Evolutionary conservation across 2,329 filamentous ascomycete genomes (phyloP).

Genomic region (Massarina eburnea): DNA sequence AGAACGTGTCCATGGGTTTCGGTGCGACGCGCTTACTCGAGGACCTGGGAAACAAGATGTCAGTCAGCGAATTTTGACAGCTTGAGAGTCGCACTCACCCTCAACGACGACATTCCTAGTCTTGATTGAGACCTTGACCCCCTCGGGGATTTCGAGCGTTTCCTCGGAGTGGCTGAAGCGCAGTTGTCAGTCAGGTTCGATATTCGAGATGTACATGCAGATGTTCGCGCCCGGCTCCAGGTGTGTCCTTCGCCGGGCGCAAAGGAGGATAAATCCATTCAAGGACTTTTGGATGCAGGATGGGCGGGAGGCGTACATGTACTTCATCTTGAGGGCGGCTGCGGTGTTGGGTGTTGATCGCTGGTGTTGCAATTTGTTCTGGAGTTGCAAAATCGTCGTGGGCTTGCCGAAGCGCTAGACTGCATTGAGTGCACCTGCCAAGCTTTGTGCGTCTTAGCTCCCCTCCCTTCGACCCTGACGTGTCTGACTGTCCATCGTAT

Average conservation of each 20-base stretch:
- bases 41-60: constrained; percentile 25
- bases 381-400: constrained; percentile 14
- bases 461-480: constrained; percentile 1
- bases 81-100: constrained; percentile 66
- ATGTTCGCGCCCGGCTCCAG: constrained; percentile 11
- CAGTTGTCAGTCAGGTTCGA: constrained; percentile 33
- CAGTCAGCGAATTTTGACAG: constrained; percentile 14
- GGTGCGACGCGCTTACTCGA: constrained; percentile 29
- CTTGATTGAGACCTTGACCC: constrained; percentile 98
- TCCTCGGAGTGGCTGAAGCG: constrained; percentile 77
- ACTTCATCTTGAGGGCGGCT: constrained; percentile 81
- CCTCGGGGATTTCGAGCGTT: constrained; percentile 91
- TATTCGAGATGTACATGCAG: constrained; percentile 15
- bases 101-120: constrained; percentile 95
- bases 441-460: constrained; percentile 1
- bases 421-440: neutral
- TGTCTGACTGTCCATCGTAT: neutral
- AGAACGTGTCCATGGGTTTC: constrained; percentile 15
- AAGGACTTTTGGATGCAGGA: neutral
- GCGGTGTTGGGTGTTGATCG: constrained; percentile 39
- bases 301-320: constrained; percentile 62
- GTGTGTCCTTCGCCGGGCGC: constrained; percentile 15
- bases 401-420: constrained; percentile 14
- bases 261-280: constrained; percentile 7
- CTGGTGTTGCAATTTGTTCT: constrained; percentile 11